Base-by-base conservation (phyloP, 2,329 filamentous ascomycete genomes). In the Pseudogymnoascus sp. region DNA sequence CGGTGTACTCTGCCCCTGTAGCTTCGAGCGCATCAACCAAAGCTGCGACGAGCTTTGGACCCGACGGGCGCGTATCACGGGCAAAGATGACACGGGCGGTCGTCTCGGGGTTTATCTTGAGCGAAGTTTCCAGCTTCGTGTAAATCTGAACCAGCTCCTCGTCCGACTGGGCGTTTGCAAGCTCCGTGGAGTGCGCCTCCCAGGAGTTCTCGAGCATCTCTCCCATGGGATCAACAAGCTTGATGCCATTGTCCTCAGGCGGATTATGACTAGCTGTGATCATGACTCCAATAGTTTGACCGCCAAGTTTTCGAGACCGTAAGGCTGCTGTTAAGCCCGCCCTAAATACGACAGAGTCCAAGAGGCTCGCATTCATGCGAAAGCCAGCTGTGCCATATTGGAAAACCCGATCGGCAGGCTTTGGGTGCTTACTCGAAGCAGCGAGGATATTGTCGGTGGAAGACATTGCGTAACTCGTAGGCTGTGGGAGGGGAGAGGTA, bases 161-260 rank as follows among this genome's bases (percentile, higher is more conserved):
- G 70, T 96, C 88, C 65, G 83, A 84, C 16, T 85, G 78, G 66
- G 89, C 87, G 76, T 99, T 99, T 72, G 96, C 92, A 66, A 99
- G 86, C 70, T 83, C 83, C 37, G 94, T 97, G 61, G 92, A 92
- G 74, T 92, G 88, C 38, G 81, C 80, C 78, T 99, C 94, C 94
- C 94, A 99, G 65, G 93, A 90, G 75, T 92, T 88, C 83, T 95
- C 91, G 59, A 96, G 83, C 94, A 97, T 97, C 76, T 97, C 94
- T 67, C 94, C 93, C 87, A 96, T 89, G 11, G 94, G 94, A 75
- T 99, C 94, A 66, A 99, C 91, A 69, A 99, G 85, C 82, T 96
- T 96, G 74, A 96, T 89, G 60, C 92, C 92, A 75, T 96, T 96
- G 77, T 96, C 92, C 69, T 85, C 82, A 35, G 92, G 88, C 16